Evolutionary conservation across 2,329 filamentous ascomycete genomes (phyloP).

Genomic region (Lecanicillium sp.): DNA sequence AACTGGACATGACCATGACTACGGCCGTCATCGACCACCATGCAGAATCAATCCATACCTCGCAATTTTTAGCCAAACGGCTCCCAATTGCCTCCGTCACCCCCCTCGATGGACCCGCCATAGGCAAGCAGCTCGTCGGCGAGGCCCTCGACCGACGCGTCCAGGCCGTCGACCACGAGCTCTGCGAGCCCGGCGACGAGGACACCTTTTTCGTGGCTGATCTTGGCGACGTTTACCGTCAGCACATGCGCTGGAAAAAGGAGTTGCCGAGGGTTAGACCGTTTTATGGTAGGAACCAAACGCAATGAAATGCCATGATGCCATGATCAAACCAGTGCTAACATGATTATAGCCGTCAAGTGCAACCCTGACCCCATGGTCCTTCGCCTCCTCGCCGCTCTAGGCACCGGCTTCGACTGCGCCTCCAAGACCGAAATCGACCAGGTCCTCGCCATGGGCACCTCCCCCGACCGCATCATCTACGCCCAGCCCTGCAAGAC

Average conservation of each 20-base stretch:
- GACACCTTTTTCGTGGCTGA: slow-evolving; percentile 98
- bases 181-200: slow-evolving; percentile 87
- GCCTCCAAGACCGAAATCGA: slow-evolving; percentile 98
- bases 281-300: slow-evolving; percentile 95
- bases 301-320: slow-evolving; percentile 27
- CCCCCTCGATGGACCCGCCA: slow-evolving; percentile 35
- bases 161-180: slow-evolving; percentile 75
- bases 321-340: neutral
- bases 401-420: slow-evolving; percentile 96
- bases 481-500: slow-evolving; percentile 99
- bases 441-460: slow-evolving; percentile 74
- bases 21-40: slow-evolving; percentile 51
- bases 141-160: slow-evolving; percentile 82
- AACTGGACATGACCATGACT: slow-evolving; percentile 60
- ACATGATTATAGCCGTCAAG: slow-evolving; percentile 68
- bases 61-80: slow-evolving; percentile 43
- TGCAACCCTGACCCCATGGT: slow-evolving; percentile 94
- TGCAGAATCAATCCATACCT: slow-evolving; percentile 43
- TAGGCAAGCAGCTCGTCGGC: slow-evolving; percentile 75
- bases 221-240: slow-evolving; percentile 96
- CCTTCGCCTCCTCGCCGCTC: slow-evolving; percentile 75
- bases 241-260: slow-evolving; percentile 97
- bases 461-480: slow-evolving; percentile 87
- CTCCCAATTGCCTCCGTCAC: slow-evolving; percentile 32
- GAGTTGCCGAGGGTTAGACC: slow-evolving; percentile 89